A percentile compares a stretch with the other conserved stretches of the same genome.
phyloP scores from a whole-genome alignment of 148 eudicot genomes.

The Bassia scoparia region DNA sequence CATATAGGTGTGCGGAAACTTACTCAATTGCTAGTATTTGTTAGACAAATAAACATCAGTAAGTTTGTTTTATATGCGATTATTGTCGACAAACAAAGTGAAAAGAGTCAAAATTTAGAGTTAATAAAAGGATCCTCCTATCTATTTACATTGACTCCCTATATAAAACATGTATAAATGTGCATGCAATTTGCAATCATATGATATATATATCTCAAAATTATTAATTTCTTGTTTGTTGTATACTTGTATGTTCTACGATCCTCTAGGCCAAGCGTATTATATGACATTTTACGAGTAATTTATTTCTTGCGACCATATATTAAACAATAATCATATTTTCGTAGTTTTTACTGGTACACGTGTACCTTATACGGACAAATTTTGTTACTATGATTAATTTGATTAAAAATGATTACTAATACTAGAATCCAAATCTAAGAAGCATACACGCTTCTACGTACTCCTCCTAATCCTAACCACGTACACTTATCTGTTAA shows the following conservation, averaged over 20 bases:
- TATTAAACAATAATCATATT: neutral
- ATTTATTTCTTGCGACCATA: neutral
- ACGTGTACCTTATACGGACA: constrained; percentile 3
- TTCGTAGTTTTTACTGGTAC: neutral
- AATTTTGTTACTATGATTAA: neutral
- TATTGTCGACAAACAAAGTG: constrained; percentile 4
- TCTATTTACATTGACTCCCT: neutral
- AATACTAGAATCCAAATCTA: neutral
- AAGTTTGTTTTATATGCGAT: neutral
- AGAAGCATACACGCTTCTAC: constrained; percentile 37
- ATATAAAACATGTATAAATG: neutral
- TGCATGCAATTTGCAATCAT: too few relatives aligned
- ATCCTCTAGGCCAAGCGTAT: neutral
- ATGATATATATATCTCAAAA: too few relatives aligned
- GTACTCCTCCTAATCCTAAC: neutral
- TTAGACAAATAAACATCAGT: neutral
- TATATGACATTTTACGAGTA: neutral
- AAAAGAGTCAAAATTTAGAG: constrained; percentile 7
- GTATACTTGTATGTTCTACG: neutral
- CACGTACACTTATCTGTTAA: neutral
- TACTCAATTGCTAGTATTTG: neutral
- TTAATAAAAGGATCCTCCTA: neutral
- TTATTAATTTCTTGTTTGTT: too few relatives aligned
- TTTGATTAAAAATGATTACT: too few relatives aligned
- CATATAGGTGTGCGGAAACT: neutral